phyloP scores from a whole-genome alignment of 441 rosid genomes.

The Isatis lusitanica region DNA sequence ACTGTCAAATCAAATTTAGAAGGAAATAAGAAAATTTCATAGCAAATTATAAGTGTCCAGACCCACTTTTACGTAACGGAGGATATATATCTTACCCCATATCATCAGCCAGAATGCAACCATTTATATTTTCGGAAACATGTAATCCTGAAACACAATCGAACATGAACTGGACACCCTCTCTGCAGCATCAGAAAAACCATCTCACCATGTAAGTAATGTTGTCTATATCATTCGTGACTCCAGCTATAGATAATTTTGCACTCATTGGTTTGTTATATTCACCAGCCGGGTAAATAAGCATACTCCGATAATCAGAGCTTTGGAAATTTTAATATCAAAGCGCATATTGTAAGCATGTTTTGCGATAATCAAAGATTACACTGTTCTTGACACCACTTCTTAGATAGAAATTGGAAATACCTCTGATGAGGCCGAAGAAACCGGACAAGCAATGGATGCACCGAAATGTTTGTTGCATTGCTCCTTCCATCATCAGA shows the following conservation, averaged over 20 bases:
- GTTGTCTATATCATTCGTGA: slow-evolving; percentile 8
- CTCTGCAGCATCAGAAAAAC: slow-evolving; percentile 57
- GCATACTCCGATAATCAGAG: too few relatives aligned
- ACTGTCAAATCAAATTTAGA: slow-evolving; percentile 48
- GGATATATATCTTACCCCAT: slow-evolving; percentile 76
- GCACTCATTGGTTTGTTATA: not conserved
- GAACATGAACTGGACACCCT: slow-evolving; percentile 99
- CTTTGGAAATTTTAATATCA: not conserved
- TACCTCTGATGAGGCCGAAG: slow-evolving; percentile 99
- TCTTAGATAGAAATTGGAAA: slow-evolving; percentile 16
- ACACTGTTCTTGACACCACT: slow-evolving; percentile 8
- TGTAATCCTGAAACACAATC: slow-evolving; percentile 86
- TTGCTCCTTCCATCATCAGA: slow-evolving; percentile 42
- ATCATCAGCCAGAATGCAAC: slow-evolving; percentile 98
- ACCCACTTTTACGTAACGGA: slow-evolving; percentile 14
- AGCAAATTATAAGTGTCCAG: slow-evolving; percentile 17
- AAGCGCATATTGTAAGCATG: slow-evolving; percentile 1
- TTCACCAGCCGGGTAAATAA: not conserved
- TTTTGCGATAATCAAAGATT: not conserved
- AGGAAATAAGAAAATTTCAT: slow-evolving; percentile 10
- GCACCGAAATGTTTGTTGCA: slow-evolving; percentile 57
- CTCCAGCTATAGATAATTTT: not conserved
- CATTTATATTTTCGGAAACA: slow-evolving; percentile 56
- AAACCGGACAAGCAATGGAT: slow-evolving; percentile 82
- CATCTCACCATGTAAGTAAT: slow-evolving; percentile 22